phyloP scores from a whole-genome alignment of 208 protist genomes.

The Blastocrithidia nonstop region DNA sequence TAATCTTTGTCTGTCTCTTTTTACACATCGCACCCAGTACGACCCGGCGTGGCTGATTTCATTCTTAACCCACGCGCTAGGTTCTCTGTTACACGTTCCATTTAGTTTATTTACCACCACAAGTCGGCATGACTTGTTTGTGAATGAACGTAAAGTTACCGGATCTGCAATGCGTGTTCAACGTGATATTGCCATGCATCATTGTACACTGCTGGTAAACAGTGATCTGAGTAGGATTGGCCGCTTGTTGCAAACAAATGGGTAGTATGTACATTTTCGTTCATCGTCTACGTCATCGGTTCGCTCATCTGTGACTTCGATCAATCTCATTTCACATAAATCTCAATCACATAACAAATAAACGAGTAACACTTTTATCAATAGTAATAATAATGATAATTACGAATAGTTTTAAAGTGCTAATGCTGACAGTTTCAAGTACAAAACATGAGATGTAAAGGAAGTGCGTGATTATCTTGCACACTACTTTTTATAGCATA shows the following conservation, averaged over 20 bases:
- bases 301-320: slow-evolving; percentile 56
- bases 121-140: slow-evolving; percentile 58
- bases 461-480: no score
- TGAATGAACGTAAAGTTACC: slow-evolving; percentile 72
- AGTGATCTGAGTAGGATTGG: slow-evolving; percentile 17
- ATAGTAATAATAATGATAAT: no score
- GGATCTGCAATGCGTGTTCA: slow-evolving; percentile 83
- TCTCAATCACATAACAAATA: no score
- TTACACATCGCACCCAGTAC: slow-evolving; percentile 55
- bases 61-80: slow-evolving; percentile 37
- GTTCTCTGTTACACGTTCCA: slow-evolving; percentile 37
- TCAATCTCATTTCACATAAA: no score
- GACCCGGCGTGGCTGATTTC: no score
- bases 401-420: no score
- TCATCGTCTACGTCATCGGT: slow-evolving; percentile 42
- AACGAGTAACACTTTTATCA: no score
- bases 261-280: slow-evolving; percentile 23
- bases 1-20: slow-evolving; percentile 73
- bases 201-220: slow-evolving; percentile 71
- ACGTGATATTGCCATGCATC: slow-evolving; percentile 63
- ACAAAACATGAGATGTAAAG: no score
- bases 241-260: slow-evolving; percentile 36
- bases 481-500: no score
- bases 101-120: slow-evolving; percentile 34
- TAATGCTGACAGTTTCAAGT: no score